A percentile compares a stretch with the other conserved stretches of the same genome.
phyloP scores from a whole-genome alignment of 192 early-diverging fungal genomes.

The Mortierella antarctica region DNA sequence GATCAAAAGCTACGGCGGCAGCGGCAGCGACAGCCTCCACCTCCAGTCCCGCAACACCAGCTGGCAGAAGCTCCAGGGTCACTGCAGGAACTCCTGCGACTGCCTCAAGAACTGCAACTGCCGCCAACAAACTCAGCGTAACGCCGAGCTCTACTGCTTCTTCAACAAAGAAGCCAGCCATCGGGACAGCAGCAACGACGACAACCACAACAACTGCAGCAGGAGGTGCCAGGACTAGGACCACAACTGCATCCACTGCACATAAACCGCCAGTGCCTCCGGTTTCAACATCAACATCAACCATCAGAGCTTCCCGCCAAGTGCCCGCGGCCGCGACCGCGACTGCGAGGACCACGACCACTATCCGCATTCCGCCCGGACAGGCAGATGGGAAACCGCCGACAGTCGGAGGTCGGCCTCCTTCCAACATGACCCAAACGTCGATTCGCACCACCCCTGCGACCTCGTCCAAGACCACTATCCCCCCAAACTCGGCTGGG shows the following conservation, averaged over 20 bases:
- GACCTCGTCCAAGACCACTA: not conserved
- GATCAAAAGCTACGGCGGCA: not conserved
- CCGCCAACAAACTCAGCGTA: not conserved
- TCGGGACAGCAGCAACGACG: not conserved
- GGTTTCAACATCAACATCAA: too few relatives aligned
- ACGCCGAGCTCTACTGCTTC: not conserved
- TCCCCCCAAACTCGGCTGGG: too few relatives aligned
- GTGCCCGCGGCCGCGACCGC: conserved; percentile 23
- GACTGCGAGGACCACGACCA: conserved; percentile 27
- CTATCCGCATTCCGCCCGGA: conserved; percentile 20
- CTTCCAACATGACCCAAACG: conserved; percentile 45
- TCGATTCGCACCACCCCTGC: conserved; percentile 22
- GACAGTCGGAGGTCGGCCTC: conserved; percentile 27
- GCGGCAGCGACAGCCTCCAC: not conserved
- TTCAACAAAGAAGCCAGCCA: not conserved
- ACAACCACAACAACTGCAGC: not conserved
- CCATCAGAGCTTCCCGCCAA: conserved; percentile 1
- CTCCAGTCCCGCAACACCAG: not conserved
- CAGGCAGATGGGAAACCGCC: conserved; percentile 26
- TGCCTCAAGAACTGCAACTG: not conserved
- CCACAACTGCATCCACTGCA: not conserved
- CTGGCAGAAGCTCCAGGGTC: not conserved
- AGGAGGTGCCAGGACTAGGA: not conserved
- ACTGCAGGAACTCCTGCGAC: conserved; percentile 1
- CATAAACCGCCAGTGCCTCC: not conserved